Evolutionary conservation across 257 asterid species (phyloP), one percentile per base, ranked within the genome.

Genomic region (Jacaranda mimosifolia): DNA sequence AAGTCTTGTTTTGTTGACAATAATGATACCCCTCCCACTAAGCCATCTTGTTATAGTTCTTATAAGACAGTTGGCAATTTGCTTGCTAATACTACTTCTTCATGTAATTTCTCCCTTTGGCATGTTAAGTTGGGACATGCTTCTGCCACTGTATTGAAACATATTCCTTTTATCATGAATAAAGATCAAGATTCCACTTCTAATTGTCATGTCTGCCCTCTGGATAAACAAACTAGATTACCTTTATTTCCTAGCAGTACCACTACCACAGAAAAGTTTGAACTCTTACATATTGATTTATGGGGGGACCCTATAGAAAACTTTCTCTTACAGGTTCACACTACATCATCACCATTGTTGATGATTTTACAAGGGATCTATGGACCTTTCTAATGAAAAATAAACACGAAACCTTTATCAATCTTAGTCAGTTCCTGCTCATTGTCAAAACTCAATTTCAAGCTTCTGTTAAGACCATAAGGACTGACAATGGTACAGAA

Each of bases 341-440:
- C 6, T 65, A 64, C 36, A 55, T 56, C 7, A 10, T 80, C 0
- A 68, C 80, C 4, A 14, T 80, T 0, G 46, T 80, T 11, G 77
- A 73, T 59, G 79, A 73, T 57, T 79, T n/a, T 57, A 3, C 43
- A 43, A 36, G 79, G 2, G 55, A 3, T 1, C 46, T 32, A 0
- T 73, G 66, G 79, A 9, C 45, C 9, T 26, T 40, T 18, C 52
- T 6, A 2, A 45, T 60, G 48, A 4, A 3, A 21, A 60, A 10
- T 11, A 21, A 32, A 21, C 63, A 36, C 52, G 46, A n/a, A 0
- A 8, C 1, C 4, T 43, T 6, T 15, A 38, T 3, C n/a, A 26
- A 15, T 48, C 15, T 59, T 11, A 0, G 60, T 57, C 38, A 6
- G 53, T 43, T 59, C 70, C 14, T 72, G 42, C 6, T 4, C 3